phyloP scores from a whole-genome alignment of 768 basidiomycete genomes.

The Pleurotus pulmonarius region DNA sequence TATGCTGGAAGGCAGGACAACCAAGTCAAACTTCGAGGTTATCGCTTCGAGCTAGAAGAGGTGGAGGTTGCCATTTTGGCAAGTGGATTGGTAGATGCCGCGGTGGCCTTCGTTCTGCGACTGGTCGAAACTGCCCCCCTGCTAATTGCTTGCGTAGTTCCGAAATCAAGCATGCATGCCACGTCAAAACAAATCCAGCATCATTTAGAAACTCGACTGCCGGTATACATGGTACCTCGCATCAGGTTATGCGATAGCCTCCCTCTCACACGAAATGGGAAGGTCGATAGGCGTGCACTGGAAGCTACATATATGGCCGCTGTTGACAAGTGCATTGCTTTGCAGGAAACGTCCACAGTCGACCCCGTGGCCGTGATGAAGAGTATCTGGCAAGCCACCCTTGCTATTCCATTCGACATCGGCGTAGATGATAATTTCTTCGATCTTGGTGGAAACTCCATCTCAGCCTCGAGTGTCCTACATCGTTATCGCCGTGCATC shows the following conservation, averaged over 20 bases:
- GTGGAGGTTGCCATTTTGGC: background rate
- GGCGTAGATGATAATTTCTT: slow-evolving; percentile 1
- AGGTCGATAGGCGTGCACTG: background rate
- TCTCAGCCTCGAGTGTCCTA: background rate
- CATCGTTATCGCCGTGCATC: background rate
- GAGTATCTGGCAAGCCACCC: background rate
- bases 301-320: background rate
- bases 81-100: background rate
- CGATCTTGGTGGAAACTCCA: background rate
- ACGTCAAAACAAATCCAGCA: background rate
- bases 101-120: background rate
- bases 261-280: slow-evolving; percentile 4
- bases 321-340: too few relatives aligned
- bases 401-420: background rate
- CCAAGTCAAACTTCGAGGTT: slow-evolving; percentile 7
- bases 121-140: background rate
- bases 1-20: slow-evolving; percentile 1
- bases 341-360: too few relatives aligned
- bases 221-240: slow-evolving; percentile 2
- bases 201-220: background rate
- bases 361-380: background rate
- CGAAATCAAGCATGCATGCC: background rate
- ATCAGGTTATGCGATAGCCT: background rate
- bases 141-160: background rate
- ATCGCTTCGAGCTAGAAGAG: slow-evolving; percentile 6